Evolutionary conservation across 495 filamentous ascomycete species (phyloP), one percentile per base, ranked within the genome.

Genomic region (Trypethelium eluteriae): DNA sequence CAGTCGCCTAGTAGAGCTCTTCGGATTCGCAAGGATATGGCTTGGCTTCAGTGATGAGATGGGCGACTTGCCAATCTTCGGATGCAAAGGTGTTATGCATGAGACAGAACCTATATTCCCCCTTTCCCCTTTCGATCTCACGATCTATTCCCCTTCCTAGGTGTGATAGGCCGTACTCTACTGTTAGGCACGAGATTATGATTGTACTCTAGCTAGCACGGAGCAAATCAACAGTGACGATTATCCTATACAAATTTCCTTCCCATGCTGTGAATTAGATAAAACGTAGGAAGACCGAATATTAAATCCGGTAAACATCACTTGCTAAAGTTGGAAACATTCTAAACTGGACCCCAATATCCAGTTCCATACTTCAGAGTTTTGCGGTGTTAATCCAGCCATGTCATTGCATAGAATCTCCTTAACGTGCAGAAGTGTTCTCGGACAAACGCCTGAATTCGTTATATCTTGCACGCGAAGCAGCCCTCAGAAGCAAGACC

Each of bases 181-280:
- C 32, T 59, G n/a, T 32, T 35, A 7, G 53, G 53, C 53, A 59
- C 53, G 53, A 59, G 18, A 32, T 59, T 36, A 59, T 36, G 53
- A 59, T 36, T 59, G 53, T 59, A 34, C 49, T 36, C 36, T 59
- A 59, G n/a, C 6, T 59, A 59, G 53, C 53, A 9, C 36, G 5
- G 6, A 18, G 36, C 18, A 34, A 59, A 59, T 35, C 36, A 32
- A 59, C 9, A 4, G 14, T 35, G 53, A n/a, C 36, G 53, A 25
- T 59, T 59, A 7, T 7, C 38, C 41, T 41, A 47, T 47, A n/a
- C 38, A 39, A 25, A 25, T 25, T 25, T 25, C 25, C 0, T 25
- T 25, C 25, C 25, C 25, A 25, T 25, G 25, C 25, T 0, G 25
- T 25, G 25, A 25, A 25, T 25, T 25, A 25, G 25, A 25, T 25